Base-by-base conservation (phyloP, 352 stramenopile species). In the Globisporangium canariense region DNA sequence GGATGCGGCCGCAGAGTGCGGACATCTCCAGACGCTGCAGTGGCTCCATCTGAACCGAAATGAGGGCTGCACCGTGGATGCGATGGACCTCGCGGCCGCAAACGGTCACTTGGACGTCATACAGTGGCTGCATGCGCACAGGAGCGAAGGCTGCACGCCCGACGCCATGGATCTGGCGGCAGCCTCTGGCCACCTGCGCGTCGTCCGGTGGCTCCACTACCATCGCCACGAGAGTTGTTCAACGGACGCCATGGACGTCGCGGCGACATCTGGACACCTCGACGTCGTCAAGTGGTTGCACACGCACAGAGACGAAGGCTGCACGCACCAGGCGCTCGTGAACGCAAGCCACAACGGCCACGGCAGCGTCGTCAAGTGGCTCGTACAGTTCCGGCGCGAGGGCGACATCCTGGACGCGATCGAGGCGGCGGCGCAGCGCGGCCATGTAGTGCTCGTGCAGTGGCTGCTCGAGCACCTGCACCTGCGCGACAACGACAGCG, bases 331-430 rank as follows among this genome's bases (percentile, higher is more conserved):
- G 28, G 85, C 81, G 4, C 65, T 94, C 13, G 60, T 79, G 7
- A 87, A 88, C 55, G 83, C 83, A 1, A 73, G 83, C 11, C 65
- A 77, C 46, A 70, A 77, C 3, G 78, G 78, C 28, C 81, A 90
- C 51, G 56, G 62, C 4, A 36, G 79, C 2, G 67, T 90, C 7
- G 73, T 81, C 18, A 61, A 67, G 66, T 94, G 78, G 75, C 65
- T 94, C 38, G 55, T 81, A 47, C 62, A 70, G 51, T 81, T 79
- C 41, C 70, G 73, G 4, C 66, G 43, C 14, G 73, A 83, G 64
- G 68, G 75, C 8, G 65, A 56, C n/a, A 64, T 66, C 1, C 18
- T 41, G 4, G 62, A 73, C 53, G 75, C 72, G 4, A 71, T 79
- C n/a, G 36, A 67, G 4, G 70, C 65, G 13, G 70, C 70, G 9